phyloP scores from a whole-genome alignment of 1,284 basidiomycete species.

The Sanghuangporus weigelae region DNA sequence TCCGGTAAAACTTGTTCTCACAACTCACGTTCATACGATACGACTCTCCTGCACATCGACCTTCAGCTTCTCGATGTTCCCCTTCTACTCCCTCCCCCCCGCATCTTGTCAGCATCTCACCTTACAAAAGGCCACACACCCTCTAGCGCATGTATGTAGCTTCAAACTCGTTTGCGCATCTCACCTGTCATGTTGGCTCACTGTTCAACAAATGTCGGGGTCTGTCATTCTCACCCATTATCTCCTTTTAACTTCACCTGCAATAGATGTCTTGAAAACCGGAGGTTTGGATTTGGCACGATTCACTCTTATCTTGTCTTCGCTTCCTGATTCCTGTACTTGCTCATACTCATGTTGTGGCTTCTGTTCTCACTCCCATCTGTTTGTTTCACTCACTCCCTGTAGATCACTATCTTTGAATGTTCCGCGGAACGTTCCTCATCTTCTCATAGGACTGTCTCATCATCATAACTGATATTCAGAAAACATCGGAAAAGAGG shows the following conservation, averaged over 20 bases:
- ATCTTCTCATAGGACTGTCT: neutral
- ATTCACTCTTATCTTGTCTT: neutral
- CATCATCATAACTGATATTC: neutral
- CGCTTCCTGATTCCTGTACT: neutral
- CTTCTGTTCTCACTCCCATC: neutral
- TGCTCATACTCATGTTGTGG: neutral
- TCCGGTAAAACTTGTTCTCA: neutral
- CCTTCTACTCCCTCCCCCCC: neutral
- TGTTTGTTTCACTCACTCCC: neutral
- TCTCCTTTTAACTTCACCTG: neutral
- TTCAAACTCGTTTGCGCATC: neutral
- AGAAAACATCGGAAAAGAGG: neutral
- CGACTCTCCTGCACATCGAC: neutral
- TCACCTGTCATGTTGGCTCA: neutral
- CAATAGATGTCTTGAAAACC: neutral
- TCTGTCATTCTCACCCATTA: neutral
- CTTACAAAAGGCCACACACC: too few species aligned
- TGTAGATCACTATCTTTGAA: neutral
- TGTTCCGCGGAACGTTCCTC: neutral
- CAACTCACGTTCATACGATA: neutral
- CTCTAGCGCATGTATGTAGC: too few species aligned
- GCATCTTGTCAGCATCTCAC: neutral
- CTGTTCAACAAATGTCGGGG: neutral
- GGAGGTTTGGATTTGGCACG: slow-evolving; percentile 4
- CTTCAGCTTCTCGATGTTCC: slow-evolving; percentile 5